These are phyloP conservation scores for Cinnamomum chago DNA, from an alignment of 164 flowering plant species.

Conservation along the genomic window DNA sequence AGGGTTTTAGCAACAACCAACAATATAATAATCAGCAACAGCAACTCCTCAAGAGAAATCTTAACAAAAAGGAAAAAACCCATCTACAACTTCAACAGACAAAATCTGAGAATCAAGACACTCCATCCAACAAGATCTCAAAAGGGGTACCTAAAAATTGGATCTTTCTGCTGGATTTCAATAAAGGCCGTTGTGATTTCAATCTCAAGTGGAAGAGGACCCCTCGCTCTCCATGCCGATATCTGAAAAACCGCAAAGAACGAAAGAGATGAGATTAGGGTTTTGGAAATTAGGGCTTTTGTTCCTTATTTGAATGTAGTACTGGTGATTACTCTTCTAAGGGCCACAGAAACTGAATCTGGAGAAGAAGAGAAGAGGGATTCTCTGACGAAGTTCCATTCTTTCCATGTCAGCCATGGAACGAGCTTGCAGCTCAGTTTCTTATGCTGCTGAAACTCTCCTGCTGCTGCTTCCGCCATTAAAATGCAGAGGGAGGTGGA, in stretches of 20 bases:
- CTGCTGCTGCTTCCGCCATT: background rate
- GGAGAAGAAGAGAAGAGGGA: constrained; percentile 71
- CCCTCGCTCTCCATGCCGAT: constrained; percentile 76
- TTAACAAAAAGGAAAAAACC: too few species aligned
- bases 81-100: too few species aligned
- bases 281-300: background rate
- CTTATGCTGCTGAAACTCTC: background rate
- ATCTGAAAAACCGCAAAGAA: constrained; percentile 29
- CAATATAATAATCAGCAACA: too few species aligned
- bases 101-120: too few species aligned
- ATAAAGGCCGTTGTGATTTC: constrained; percentile 71
- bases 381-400: constrained; percentile 71
- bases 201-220: constrained; percentile 57
- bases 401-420: constrained; percentile 89
- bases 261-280: background rate
- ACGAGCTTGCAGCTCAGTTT: constrained; percentile 42
- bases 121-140: too few species aligned
- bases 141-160: constrained; percentile 44
- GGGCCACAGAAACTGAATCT: constrained; percentile 42
- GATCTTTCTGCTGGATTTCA: constrained; percentile 75
- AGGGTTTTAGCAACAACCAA: too few species aligned
- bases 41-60: too few species aligned
- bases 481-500: too few species aligned
- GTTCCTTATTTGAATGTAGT: background rate
- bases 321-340: constrained; percentile 40